phyloP scores from a whole-genome alignment of 2,329 filamentous ascomycete species.

The Sclerotiophoma versabilis region DNA sequence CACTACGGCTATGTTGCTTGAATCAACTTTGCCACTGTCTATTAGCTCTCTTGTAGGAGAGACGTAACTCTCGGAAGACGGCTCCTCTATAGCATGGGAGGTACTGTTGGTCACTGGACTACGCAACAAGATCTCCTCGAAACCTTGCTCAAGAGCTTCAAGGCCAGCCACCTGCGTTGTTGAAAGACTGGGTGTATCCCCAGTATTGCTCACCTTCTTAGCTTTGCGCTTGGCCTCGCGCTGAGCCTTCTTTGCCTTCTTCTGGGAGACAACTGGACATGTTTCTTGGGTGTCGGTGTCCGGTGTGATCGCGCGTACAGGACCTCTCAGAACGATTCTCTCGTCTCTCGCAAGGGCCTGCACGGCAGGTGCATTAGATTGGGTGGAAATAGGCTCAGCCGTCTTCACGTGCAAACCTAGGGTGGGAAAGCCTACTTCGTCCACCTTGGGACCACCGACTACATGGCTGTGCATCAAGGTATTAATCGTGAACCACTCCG shows the following conservation, averaged over 20 bases:
- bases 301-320: not conserved
- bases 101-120: not conserved
- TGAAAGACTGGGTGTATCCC: not conserved
- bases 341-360: not conserved
- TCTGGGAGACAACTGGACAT: constrained; percentile 24
- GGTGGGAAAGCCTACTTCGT: not conserved
- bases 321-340: not conserved
- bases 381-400: too few species aligned
- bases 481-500: not conserved
- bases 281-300: not conserved
- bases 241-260: constrained; percentile 34
- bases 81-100: not conserved
- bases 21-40: not conserved
- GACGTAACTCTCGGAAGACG: not conserved
- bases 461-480: not conserved
- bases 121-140: not conserved
- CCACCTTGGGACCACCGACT: too few species aligned
- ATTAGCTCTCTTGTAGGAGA: not conserved
- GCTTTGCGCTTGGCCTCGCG: constrained; percentile 30
- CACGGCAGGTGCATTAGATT: not conserved
- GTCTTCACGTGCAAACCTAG: not conserved
- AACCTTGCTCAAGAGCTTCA: not conserved
- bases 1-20: not conserved
- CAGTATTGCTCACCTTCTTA: constrained; percentile 20
- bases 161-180: not conserved